Percentiles rank a stretch among this genome's conserved stretches.
These are phyloP conservation scores for Symbiodinium natans DNA, from an alignment of 73 alveolate species.

Conservation along the genomic window DNA sequence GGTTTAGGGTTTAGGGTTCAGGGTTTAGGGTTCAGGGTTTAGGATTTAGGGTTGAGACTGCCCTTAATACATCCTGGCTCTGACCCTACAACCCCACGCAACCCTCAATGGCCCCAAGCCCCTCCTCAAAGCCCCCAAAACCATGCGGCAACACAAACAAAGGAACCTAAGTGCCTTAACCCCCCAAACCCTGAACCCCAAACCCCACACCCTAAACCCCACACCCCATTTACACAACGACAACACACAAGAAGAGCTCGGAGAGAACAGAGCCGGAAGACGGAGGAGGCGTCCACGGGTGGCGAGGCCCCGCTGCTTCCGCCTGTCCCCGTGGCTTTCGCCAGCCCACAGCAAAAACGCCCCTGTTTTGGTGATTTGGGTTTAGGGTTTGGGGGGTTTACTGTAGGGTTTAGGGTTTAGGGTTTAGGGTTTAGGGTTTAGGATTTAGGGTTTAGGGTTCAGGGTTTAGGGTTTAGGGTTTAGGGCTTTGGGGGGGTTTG, in stretches of 20 bases:
- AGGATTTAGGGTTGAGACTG: too few relatives aligned
- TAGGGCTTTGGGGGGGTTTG: too few relatives aligned
- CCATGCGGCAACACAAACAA: too few relatives aligned
- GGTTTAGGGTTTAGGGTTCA: background rate
- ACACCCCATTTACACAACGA: too few relatives aligned
- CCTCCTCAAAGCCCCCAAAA: too few relatives aligned
- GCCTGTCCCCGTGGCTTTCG: background rate
- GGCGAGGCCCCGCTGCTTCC: background rate
- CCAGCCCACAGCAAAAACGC: too few relatives aligned
- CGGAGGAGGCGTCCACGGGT: background rate
- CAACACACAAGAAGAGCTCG: too few relatives aligned
- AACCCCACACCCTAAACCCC: background rate
- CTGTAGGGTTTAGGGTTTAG: background rate
- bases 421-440: too few relatives aligned
- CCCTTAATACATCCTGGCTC: too few relatives aligned
- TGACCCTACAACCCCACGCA: background rate
- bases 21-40: too few relatives aligned
- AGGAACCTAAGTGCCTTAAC: background rate
- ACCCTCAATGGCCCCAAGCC: too few relatives aligned
- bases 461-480: background rate
- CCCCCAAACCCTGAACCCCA: background rate
- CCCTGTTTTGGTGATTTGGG: too few relatives aligned
- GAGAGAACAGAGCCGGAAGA: background rate
- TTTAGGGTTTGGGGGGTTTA: background rate
- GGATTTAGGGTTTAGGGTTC: background rate